Evolutionary conservation across 768 basidiomycete genomes (phyloP), one percentile per base, ranked within the genome.

Genomic region (Xerocomellus intermedius): DNA sequence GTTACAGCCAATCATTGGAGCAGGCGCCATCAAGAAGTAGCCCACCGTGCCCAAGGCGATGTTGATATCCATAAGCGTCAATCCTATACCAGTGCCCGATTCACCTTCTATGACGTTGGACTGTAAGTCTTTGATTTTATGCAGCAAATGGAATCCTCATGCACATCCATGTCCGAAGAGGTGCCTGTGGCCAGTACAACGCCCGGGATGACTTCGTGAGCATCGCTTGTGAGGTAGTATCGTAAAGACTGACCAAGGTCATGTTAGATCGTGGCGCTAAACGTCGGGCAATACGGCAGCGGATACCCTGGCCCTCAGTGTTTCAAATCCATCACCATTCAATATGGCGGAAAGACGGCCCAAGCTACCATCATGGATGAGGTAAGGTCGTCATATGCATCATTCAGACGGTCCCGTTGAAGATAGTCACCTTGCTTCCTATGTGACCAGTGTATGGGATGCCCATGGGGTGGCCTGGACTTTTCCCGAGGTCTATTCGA

Each of bases 271-370:
- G 82, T 84, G 21, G 82, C 83, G 1, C 54, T 83, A 36, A 83
- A 79, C 64, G 65, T 55, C 50, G 63, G 77, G 65, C 78, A 86
- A 73, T 89, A 72, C 61, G 85, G 86, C 14, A 55, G 55, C 38
- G 79, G 79, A 7, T 87, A 82, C 68, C 87, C 89, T 6, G 82
- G 86, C 2, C 82, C 83, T 21, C 48, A 82, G 37, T 93, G 91
- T 69, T 80, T 79, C 65, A 72, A 80, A 64, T 62, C 59, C 19
- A 85, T 93, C 59, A 80, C 78, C 10, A 84, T 93, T 70, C 72
- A 74, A 5, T 83, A 77, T 63, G 75, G 76, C 36, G 88, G 88
- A 54, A 84, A 82, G 66, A 80, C 81, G 2, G 73, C 83, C 12
- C 52, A 51, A 1, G 89, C 89, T 5, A 69, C 59, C 2, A 82